Evolutionary conservation across 2,329 filamentous ascomycete genomes (phyloP), one percentile per base, ranked within the genome.

Genomic region (Didymellaceae sp.): DNA sequence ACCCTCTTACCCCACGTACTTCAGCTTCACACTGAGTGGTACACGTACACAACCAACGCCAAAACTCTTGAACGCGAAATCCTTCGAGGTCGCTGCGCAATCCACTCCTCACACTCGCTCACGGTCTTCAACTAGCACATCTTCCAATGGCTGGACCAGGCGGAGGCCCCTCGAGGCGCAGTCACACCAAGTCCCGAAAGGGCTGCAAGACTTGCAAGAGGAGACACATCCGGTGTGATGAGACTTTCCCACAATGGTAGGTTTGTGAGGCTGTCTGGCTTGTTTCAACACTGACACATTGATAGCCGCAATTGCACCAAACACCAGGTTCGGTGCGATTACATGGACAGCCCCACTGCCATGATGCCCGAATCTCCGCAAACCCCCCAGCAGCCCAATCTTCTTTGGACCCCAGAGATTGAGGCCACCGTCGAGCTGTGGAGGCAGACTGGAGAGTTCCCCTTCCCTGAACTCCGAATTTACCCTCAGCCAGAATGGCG

Each of bases 171-270:
- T 92, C 93, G 73, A 80, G 86, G 67, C 84, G 85, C 73, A 96
- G 93, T 80, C 94, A 99, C 80, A 99, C 94, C 73, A 99, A 99
- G 81, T 97, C 93, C 67, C 88, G 94, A 71, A 97, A 97, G 79
- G 94, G 94, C 58, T 99, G 94, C 82, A 93, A 95, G 69, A 96
- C 91, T 56, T 99, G 94, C 84, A 99, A 99, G 78, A 88, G 89
- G 73, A 86, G 94, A 72, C 94, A 99, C 76, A 99, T 99, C 72
- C 86, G 94, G 67, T 99, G 94, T 77, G 94, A 99, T 71, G 94
- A 99, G 75, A 96, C 86, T 63, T 97, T 96, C 68, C 94, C 94
- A 42, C 94, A 99, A 83, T 99, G 93, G 91, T 96, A 81, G 66
- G 82, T 59, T 45, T 35, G 16, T n/a, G 18, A 42, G 25, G 13